These are phyloP conservation scores for Pythium periplocum DNA, from an alignment of 352 stramenopile genomes.

Conservation along the genomic window DNA sequence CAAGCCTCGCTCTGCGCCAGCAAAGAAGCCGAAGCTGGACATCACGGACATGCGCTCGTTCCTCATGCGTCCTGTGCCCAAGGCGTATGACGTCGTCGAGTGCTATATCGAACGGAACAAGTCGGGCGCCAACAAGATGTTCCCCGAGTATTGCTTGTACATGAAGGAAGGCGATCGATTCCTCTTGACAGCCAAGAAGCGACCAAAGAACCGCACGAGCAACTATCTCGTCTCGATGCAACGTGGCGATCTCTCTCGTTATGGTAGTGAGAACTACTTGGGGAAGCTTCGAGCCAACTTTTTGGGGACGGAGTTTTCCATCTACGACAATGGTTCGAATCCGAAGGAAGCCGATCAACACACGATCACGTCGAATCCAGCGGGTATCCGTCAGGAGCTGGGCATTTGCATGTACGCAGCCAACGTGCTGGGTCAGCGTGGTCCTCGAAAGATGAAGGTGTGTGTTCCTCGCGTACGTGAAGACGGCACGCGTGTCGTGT, in stretches of 20 bases:
- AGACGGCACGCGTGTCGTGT: slow-evolving; percentile 74
- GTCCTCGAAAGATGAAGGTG: slow-evolving; percentile 96
- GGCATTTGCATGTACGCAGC: slow-evolving; percentile 91
- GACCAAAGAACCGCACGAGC: slow-evolving; percentile 94
- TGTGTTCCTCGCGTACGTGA: slow-evolving; percentile 85
- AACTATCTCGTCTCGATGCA: slow-evolving; percentile 96
- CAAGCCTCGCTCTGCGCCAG: slow-evolving; percentile 24
- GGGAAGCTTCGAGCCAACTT: slow-evolving; percentile 97
- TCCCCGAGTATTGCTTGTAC: slow-evolving; percentile 89
- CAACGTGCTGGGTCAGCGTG: slow-evolving; percentile 92
- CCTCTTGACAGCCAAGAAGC: slow-evolving; percentile 95
- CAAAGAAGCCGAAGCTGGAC: slow-evolving; percentile 76
- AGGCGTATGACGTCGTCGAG: slow-evolving; percentile 88
- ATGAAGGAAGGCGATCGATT: slow-evolving; percentile 95
- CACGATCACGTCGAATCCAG: slow-evolving; percentile 71
- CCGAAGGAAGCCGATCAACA: slow-evolving; percentile 87
- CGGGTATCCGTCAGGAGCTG: slow-evolving; percentile 86
- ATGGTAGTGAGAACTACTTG: slow-evolving; percentile 90
- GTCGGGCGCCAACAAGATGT: slow-evolving; percentile 90
- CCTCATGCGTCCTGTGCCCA: slow-evolving; percentile 77
- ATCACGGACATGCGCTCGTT: slow-evolving; percentile 81
- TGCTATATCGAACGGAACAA: slow-evolving; percentile 94
- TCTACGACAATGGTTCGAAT: slow-evolving; percentile 93
- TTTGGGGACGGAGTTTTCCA: slow-evolving; percentile 96
- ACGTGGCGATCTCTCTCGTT: slow-evolving; percentile 88